Evolutionary conservation across 208 protist genomes (phyloP).

Genomic region (Wallacemonas collosoma): DNA sequence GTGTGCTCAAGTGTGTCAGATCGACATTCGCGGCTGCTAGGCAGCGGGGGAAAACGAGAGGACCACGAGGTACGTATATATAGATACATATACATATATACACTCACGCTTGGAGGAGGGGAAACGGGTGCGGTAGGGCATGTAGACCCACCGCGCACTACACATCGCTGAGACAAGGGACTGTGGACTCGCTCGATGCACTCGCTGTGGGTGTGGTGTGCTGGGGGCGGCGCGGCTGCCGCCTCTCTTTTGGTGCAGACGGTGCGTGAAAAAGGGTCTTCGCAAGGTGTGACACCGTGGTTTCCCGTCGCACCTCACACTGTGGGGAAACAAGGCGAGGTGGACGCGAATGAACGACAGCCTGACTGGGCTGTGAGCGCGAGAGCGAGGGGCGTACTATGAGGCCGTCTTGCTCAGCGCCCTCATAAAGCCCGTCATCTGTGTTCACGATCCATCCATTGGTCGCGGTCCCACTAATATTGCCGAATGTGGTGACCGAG

Average conservation of each 20-base stretch:
- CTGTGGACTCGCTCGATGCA: not conserved
- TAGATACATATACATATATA: not conserved
- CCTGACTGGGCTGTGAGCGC: not conserved
- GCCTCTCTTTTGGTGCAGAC: not conserved
- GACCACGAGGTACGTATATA: not conserved
- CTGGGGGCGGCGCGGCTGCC: not conserved
- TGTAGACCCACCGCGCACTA: not conserved
- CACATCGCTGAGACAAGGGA: not conserved
- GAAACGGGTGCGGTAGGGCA: no score
- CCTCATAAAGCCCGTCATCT: constrained; percentile 4
- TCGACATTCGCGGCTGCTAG: no score
- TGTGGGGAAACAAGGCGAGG: not conserved
- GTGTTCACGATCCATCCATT: constrained; percentile 8
- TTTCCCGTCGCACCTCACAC: not conserved
- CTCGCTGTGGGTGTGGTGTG: not conserved
- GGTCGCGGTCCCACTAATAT: not conserved
- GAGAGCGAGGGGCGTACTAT: not conserved
- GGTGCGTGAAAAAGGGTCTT: not conserved
- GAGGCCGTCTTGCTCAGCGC: not conserved
- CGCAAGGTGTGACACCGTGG: not conserved
- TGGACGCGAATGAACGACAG: not conserved
- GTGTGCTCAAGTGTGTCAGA: not conserved
- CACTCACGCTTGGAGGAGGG: not conserved
- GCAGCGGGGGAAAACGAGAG: no score
- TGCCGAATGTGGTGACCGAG: not conserved